phyloP scores from a whole-genome alignment of 2,329 filamentous ascomycete species.

The Pseudogymnoascus sp. region DNA sequence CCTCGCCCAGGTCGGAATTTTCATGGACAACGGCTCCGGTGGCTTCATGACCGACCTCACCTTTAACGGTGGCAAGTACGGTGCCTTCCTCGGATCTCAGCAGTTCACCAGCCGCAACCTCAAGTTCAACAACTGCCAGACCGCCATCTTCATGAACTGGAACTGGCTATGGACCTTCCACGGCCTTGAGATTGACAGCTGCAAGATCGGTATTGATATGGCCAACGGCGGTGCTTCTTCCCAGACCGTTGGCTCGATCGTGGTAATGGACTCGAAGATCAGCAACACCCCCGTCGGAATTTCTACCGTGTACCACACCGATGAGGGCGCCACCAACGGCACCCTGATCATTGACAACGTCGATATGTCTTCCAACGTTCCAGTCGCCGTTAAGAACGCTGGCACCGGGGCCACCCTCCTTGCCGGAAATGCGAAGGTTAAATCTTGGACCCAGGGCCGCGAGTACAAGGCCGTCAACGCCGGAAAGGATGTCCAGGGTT shows the following conservation, averaged over 20 bases:
- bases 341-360: slow-evolving; percentile 84
- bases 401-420: slow-evolving; percentile 54
- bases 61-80: slow-evolving; percentile 74
- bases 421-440: slow-evolving; percentile 58
- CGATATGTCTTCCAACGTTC: slow-evolving; percentile 63
- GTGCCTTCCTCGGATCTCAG: slow-evolving; percentile 75
- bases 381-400: slow-evolving; percentile 54
- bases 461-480: slow-evolving; percentile 47
- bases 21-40: slow-evolving; percentile 78
- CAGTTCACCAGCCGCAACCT: slow-evolving; percentile 81
- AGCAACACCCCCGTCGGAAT: slow-evolving; percentile 69
- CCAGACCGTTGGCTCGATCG: slow-evolving; percentile 77
- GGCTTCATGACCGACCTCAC: slow-evolving; percentile 76
- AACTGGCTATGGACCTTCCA: slow-evolving; percentile 84
- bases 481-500: slow-evolving; percentile 50
- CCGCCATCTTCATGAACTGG: slow-evolving; percentile 84
- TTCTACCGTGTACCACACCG: slow-evolving; percentile 61
- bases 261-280: slow-evolving; percentile 75
- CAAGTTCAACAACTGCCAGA: slow-evolving; percentile 73
- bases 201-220: slow-evolving; percentile 72
- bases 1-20: slow-evolving; percentile 66
- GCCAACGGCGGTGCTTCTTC: slow-evolving; percentile 48
- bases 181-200: slow-evolving; percentile 64
- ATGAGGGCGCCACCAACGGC: slow-evolving; percentile 61
- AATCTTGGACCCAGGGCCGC: slow-evolving; percentile 72